phyloP scores from a whole-genome alignment of 768 basidiomycete species.

The Royoungia palumana region DNA sequence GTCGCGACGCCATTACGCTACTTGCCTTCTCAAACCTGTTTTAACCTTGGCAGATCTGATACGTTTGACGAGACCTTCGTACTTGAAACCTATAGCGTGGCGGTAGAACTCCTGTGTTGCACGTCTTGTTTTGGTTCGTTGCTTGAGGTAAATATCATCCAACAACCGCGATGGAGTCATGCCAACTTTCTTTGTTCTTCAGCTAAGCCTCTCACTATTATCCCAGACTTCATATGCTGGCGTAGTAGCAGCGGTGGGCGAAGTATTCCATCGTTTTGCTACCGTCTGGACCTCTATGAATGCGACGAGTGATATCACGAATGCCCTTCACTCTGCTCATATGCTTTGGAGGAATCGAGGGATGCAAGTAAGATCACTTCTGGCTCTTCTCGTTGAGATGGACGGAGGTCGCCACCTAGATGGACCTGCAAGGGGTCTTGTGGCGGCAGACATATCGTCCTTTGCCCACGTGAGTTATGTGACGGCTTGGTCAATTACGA shows the following conservation, averaged over 20 bases:
- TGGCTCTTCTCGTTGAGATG: slow-evolving; percentile 62
- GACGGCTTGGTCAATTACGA: neutral
- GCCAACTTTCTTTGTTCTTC: slow-evolving; percentile 7
- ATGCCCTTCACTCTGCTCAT: slow-evolving; percentile 60
- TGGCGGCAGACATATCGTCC: slow-evolving; percentile 55
- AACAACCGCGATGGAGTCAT: neutral
- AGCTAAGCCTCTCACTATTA: slow-evolving; percentile 56
- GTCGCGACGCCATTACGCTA: slow-evolving; percentile 1
- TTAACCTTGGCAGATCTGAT: slow-evolving; percentile 24
- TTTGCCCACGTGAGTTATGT: slow-evolving; percentile 54
- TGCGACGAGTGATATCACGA: slow-evolving; percentile 49
- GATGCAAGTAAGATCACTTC: slow-evolving; percentile 58
- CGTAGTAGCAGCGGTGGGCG: slow-evolving; percentile 59
- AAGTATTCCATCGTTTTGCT: slow-evolving; percentile 66
- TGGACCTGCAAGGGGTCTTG: slow-evolving; percentile 51
- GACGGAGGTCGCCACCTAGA: slow-evolving; percentile 60
- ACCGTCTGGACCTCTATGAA: slow-evolving; percentile 81
- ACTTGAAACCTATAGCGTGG: slow-evolving; percentile 54
- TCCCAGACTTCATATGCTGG: slow-evolving; percentile 50
- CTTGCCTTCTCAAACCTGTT: neutral
- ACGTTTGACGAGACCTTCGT: slow-evolving; percentile 34
- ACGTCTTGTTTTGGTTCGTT: slow-evolving; percentile 65
- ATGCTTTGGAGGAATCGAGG: slow-evolving; percentile 62
- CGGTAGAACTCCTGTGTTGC: slow-evolving; percentile 57
- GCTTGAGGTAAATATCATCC: slow-evolving; percentile 51